These are phyloP conservation scores for Durusdinium trenchii DNA, from an alignment of 73 alveolate genomes.

Conservation along the genomic window DNA sequence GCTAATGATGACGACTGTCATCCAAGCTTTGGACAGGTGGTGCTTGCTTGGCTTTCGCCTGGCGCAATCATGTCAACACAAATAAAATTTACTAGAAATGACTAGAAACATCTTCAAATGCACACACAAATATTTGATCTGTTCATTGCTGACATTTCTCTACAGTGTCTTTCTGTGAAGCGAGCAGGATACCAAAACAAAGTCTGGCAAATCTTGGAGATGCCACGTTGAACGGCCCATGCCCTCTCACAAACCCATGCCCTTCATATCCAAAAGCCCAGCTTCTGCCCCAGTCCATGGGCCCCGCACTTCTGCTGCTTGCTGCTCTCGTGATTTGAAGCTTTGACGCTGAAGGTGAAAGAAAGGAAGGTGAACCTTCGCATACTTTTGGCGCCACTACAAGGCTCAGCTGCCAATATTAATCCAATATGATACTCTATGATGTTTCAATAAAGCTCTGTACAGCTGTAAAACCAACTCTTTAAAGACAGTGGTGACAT, in stretches of 20 bases:
- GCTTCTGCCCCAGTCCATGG: not conserved
- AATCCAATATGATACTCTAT: too few relatives aligned
- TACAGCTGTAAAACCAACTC: not conserved
- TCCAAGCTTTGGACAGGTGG: conserved; percentile 19
- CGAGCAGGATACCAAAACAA: not conserved
- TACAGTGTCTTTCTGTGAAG: too few relatives aligned
- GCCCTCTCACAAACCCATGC: not conserved
- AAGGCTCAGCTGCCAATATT: not conserved
- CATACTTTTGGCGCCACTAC: not conserved
- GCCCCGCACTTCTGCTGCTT: conserved; percentile 25
- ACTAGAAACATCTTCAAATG: too few relatives aligned
- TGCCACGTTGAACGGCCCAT: not conserved
- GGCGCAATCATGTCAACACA: too few relatives aligned
- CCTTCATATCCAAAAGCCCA: not conserved
- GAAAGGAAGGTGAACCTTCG: conserved; percentile 69
- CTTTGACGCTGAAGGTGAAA: conserved; percentile 36
- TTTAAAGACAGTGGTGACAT: too few relatives aligned
- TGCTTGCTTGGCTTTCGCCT: conserved; percentile 33
- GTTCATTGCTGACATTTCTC: too few relatives aligned
- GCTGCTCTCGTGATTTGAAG: conserved; percentile 44
- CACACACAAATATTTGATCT: too few relatives aligned
- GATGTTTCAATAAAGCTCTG: not conserved
- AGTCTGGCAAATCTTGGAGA: not conserved
- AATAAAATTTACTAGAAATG: too few relatives aligned
- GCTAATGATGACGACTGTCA: too few relatives aligned